These are phyloP conservation scores for Brasenia schreberi DNA, from an alignment of 164 flowering plant species.

Conservation along the genomic window DNA sequence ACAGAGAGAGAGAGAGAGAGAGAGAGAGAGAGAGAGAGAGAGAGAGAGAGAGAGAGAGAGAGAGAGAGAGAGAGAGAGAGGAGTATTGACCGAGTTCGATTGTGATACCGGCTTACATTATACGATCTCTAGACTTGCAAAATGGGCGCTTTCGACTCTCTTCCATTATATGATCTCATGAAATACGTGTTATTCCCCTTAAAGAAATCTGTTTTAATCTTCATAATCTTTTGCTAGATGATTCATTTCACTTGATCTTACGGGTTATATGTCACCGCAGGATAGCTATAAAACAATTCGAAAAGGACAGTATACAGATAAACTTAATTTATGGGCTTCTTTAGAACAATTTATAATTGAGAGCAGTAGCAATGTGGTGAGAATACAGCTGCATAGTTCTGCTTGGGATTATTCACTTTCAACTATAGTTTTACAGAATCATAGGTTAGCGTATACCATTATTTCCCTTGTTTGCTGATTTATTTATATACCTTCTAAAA, in stretches of 20 bases:
- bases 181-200: neutral
- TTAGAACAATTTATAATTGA: neutral
- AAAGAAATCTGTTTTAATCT: neutral
- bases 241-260: neutral
- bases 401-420: neutral
- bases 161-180: neutral
- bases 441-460: neutral
- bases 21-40: too few relatives aligned
- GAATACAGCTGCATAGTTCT: neutral
- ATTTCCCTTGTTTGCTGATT: neutral
- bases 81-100: neutral
- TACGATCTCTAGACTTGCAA: slow-evolving; percentile 59
- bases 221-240: neutral
- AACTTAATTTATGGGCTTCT: slow-evolving; percentile 41
- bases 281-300: slow-evolving; percentile 35
- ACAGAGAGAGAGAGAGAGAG: neutral
- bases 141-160: neutral
- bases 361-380: neutral
- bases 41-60: neutral
- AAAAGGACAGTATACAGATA: slow-evolving; percentile 32
- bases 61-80: neutral
- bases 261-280: slow-evolving; percentile 19
- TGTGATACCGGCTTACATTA: neutral
- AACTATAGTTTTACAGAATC: neutral
- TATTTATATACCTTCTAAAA: too few relatives aligned